phyloP scores from a whole-genome alignment of 352 stramenopile genomes.

The Globisporangium mamillatum region DNA sequence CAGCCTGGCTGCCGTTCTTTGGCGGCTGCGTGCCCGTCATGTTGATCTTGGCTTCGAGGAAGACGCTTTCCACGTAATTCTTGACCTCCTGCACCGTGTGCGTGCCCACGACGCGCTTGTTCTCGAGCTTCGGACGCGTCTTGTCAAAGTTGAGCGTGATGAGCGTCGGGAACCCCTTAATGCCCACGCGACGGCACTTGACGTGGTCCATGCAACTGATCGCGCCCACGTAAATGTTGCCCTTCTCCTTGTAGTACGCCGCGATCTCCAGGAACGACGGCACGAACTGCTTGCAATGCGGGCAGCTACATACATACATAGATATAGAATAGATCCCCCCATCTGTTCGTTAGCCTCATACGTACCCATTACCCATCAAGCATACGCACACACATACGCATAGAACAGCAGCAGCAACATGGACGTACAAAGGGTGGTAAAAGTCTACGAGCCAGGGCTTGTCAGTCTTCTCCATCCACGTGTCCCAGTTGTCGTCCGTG shows the following conservation, averaged over 20 bases:
- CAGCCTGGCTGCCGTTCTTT: background rate
- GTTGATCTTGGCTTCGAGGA: constrained; percentile 64
- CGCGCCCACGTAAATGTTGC: constrained; percentile 66
- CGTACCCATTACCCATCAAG: background rate
- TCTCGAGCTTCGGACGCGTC: constrained; percentile 53
- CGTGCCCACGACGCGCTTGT: constrained; percentile 73
- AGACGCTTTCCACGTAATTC: constrained; percentile 62
- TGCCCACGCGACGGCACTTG: constrained; percentile 70
- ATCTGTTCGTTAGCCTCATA: background rate
- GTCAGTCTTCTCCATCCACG: constrained; percentile 66
- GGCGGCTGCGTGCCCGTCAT: constrained; percentile 59
- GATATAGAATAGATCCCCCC: background rate
- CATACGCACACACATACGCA: background rate
- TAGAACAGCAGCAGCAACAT: background rate
- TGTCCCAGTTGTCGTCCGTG: constrained; percentile 82
- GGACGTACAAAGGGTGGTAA: constrained; percentile 81
- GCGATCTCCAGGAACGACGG: constrained; percentile 59
- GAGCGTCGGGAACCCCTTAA: constrained; percentile 82
- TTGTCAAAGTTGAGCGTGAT: constrained; percentile 82
- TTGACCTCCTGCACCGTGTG: constrained; percentile 79
- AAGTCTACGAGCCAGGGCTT: constrained; percentile 85
- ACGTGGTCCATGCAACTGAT: constrained; percentile 87
- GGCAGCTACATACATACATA: constrained; percentile 44
- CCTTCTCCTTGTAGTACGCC: constrained; percentile 71
- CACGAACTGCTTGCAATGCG: constrained; percentile 79